These are phyloP conservation scores for Rosa rugosa DNA, from an alignment of 306 rosid genomes.

Conservation along the genomic window DNA sequence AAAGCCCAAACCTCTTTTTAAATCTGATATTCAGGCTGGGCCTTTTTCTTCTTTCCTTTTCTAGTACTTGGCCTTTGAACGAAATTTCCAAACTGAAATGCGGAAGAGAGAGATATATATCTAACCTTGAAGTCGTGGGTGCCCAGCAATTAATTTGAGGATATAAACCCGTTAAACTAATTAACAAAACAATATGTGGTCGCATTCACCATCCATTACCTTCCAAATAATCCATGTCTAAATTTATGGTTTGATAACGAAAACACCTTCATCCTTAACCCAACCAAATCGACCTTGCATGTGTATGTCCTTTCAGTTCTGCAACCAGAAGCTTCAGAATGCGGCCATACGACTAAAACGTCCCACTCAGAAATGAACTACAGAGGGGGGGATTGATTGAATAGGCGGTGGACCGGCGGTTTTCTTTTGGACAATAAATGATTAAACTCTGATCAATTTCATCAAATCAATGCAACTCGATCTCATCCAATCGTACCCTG, in stretches of 20 bases:
- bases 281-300: background rate
- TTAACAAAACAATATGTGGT: background rate
- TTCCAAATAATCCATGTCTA: background rate
- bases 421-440: no score
- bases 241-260: background rate
- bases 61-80: no score
- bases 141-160: background rate
- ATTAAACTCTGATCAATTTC: no score
- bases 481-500: background rate
- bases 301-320: background rate
- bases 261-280: background rate
- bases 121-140: background rate
- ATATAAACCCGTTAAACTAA: background rate
- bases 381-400: background rate
- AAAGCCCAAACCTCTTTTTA: no score
- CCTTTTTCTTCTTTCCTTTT: no score
- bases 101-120: no score
- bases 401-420: background rate
- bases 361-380: background rate
- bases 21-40: no score
- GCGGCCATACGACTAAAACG: background rate
- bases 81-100: no score
- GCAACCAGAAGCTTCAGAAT: background rate
- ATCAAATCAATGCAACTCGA: no score
- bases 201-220: background rate